Evolutionary conservation across 176 grass and related monocot species (phyloP), one percentile per base, ranked within the genome.

Genomic region (Juncus effusus): DNA sequence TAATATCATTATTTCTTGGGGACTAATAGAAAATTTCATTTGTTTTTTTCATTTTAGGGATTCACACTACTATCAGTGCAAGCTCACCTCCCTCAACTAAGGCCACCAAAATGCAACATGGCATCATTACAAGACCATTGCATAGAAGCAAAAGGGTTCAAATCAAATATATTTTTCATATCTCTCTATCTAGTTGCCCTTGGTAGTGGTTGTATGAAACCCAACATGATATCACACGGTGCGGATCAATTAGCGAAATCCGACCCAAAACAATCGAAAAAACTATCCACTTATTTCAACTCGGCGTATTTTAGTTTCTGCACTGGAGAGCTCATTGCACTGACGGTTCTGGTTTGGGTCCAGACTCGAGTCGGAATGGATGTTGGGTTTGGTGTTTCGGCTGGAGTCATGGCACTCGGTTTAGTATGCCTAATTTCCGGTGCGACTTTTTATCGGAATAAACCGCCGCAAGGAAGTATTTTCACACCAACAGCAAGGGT

Each of bases 231-330:
- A 60, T 77, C 93, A 41, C 93, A 92, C 56, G 93, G 93, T 38
- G 93, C 79, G 10, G 93, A 97, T 67, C 93, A 97, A 78, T 86
- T 96, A 66, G 44, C 66, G 8, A 70, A 58, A 38, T 75, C 60
- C 0, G 61, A 13, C 39, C 74, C 78, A 0, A 79, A 78, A 58
- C 61, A 82, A 44, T 56, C 77, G 35, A 74, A 67, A 62, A 77
- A 87, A 55, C 85, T 96, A 49, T 88, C 93, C n/a, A 96, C 93
- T 12, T 96, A 96, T 81, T 96, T 96, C 84, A 96, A 96, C 82
- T 64, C 82, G 3, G 93, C 93, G 44, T 96, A 96, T 81, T 96
- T 96, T 86, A 89, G 93, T 84, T 96, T 96, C 76, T 96, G 93
- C 66, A 62, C 55, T 16, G 93, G 93, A 63, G 93, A 96, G 80